A percentile compares a stretch with the other conserved stretches of the same genome.
These are phyloP conservation scores for Sextonia rubra DNA, from an alignment of 164 flowering plant genomes.

Conservation along the genomic window DNA sequence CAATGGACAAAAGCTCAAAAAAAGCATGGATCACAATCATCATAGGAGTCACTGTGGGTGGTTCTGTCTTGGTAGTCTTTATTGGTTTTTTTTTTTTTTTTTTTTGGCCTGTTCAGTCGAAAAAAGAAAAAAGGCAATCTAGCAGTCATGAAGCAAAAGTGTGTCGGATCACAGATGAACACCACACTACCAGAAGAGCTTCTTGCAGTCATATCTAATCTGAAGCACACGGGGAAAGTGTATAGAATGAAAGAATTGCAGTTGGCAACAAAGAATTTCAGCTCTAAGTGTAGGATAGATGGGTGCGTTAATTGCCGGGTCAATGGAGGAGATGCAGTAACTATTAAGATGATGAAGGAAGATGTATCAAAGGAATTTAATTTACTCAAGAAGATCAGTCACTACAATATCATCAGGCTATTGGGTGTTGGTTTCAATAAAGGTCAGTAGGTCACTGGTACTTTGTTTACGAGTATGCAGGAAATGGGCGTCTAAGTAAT, in stretches of 20 bases:
- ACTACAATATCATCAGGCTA: conserved; percentile 53
- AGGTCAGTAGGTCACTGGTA: conserved; percentile 30
- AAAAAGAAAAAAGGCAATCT: conserved; percentile 11
- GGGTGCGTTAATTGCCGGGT: conserved; percentile 48
- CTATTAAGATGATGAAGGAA: conserved; percentile 36
- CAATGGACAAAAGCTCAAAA: conserved; percentile 9
- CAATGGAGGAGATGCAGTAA: conserved; percentile 26
- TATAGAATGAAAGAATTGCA: conserved; percentile 35
- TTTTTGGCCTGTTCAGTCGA: conserved; percentile 8
- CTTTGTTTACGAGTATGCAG: conserved; percentile 56
- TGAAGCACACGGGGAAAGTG: conserved; percentile 28
- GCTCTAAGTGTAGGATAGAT: conserved; percentile 28
- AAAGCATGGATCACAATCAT: conserved; percentile 38
- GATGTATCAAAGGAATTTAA: conserved; percentile 44
- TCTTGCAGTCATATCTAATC: conserved; percentile 22
- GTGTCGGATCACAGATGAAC: neutral
- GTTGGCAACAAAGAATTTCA: conserved; percentile 50
- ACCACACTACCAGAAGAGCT: conserved; percentile 19
- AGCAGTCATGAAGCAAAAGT: neutral
- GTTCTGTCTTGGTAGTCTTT: conserved; percentile 16
- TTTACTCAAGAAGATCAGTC: conserved; percentile 49
- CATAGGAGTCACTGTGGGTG: conserved; percentile 35
- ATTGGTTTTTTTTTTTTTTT: conserved; percentile 1
- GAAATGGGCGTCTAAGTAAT: conserved; percentile 44
- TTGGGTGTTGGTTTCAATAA: conserved; percentile 38